Conservation (phyloP, 1,284 basidiomycete species). For the Pulveroboletus sp. region DNA sequence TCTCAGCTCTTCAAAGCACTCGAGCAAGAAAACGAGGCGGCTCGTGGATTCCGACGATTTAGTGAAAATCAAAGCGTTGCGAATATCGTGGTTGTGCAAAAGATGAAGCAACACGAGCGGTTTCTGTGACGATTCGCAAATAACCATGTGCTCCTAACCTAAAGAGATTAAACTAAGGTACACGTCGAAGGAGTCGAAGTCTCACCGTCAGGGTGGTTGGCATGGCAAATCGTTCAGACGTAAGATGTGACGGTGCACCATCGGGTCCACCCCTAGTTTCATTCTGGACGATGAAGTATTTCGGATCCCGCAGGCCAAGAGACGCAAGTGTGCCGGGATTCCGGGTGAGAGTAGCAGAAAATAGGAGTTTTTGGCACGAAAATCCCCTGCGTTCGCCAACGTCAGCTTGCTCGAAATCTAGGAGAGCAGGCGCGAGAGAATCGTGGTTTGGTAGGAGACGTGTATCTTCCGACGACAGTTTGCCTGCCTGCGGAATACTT, state of each 20-base stretch:
- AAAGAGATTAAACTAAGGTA: neutral
- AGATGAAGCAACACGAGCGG: conserved; percentile 90
- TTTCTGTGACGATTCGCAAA: conserved; percentile 80
- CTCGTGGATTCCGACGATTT: conserved; percentile 92
- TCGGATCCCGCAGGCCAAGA: conserved; percentile 77
- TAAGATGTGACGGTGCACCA: conserved; percentile 48
- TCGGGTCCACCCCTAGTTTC: conserved; percentile 42
- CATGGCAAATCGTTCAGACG: conserved; percentile 80
- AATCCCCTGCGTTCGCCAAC: conserved; percentile 54
- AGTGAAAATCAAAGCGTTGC: conserved; percentile 88
- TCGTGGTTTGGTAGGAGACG: conserved; percentile 42
- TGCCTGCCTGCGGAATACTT: neutral
- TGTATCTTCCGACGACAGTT: conserved; percentile 7
- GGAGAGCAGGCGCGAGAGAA: conserved; percentile 59
- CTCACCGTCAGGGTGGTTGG: conserved; percentile 74
- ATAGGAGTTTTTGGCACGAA: conserved; percentile 93
- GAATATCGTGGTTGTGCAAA: conserved; percentile 60
- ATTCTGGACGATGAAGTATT: conserved; percentile 85
- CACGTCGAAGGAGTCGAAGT: neutral
- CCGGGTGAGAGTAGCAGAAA: conserved; percentile 94
- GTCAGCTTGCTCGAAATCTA: conserved; percentile 52
- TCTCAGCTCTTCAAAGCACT: conserved; percentile 72
- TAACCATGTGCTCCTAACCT: conserved; percentile 81
- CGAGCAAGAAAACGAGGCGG: conserved; percentile 81
- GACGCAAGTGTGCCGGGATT: conserved; percentile 92